These are phyloP conservation scores for Ensete glaucum DNA, from an alignment of 176 grass and related monocot genomes.

Conservation along the genomic window DNA sequence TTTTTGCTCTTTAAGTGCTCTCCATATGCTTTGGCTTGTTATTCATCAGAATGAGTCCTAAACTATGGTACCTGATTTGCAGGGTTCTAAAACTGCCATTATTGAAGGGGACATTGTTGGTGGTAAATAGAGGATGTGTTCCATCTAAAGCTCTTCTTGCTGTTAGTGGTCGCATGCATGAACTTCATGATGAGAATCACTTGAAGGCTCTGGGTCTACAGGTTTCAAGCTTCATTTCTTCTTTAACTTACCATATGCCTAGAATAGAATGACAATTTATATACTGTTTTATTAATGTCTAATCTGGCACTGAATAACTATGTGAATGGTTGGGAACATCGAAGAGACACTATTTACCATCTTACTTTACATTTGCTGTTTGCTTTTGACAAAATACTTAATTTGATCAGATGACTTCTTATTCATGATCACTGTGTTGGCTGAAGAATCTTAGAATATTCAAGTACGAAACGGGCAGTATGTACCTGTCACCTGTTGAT, in stretches of 20 bases:
- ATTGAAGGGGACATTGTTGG: constrained; percentile 93
- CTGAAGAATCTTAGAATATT: neutral
- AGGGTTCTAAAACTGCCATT: constrained; percentile 92
- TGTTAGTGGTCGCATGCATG: constrained; percentile 88
- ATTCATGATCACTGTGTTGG: neutral
- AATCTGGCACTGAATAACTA: too few species aligned
- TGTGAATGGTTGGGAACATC: neutral
- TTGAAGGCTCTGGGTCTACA: constrained; percentile 81
- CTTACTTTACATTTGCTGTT: neutral
- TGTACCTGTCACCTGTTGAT: too few species aligned
- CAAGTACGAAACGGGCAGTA: too few species aligned
- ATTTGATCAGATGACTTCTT: neutral
- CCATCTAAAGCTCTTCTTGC: constrained; percentile 94
- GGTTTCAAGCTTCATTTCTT: constrained; percentile 26
- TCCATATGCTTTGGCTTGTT: neutral
- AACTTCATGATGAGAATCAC: constrained; percentile 85
- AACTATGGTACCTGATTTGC: neutral
- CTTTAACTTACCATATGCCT: neutral
- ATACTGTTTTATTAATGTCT: too few species aligned
- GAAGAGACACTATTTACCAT: neutral
- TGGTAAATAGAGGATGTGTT: constrained; percentile 79
- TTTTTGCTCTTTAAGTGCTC: neutral
- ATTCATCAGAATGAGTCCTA: too few species aligned
- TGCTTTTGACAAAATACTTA: neutral
- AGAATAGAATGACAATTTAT: neutral